Percentiles rank a stretch among this genome's conserved stretches.
phyloP scores from a whole-genome alignment of 352 stramenopile species.

The Globisporangium nunn region DNA sequence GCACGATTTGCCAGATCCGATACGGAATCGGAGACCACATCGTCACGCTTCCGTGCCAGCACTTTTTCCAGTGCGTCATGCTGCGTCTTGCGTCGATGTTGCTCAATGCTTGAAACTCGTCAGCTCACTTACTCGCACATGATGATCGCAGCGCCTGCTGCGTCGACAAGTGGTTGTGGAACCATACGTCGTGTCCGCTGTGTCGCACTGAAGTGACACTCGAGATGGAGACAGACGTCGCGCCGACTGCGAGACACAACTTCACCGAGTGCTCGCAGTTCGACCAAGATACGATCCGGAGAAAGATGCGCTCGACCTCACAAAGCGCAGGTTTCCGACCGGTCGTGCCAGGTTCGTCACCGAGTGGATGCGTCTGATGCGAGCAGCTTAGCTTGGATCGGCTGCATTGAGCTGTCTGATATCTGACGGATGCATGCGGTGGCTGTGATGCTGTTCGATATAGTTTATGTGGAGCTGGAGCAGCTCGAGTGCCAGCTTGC shows the following conservation, averaged over 20 bases:
- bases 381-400: neutral
- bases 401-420: neutral
- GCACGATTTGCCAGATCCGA: constrained; percentile 76
- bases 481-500: constrained; percentile 16
- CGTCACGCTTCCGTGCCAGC: constrained; percentile 72
- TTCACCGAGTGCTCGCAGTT: constrained; percentile 67
- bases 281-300: constrained; percentile 64
- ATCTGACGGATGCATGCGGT: neutral
- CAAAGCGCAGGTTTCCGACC: constrained; percentile 62
- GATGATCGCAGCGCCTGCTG: constrained; percentile 47
- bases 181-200: constrained; percentile 79
- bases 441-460: neutral
- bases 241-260: constrained; percentile 51
- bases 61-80: constrained; percentile 80
- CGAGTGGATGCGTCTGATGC: neutral
- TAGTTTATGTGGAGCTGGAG: constrained; percentile 14
- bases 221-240: constrained; percentile 29
- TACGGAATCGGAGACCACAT: constrained; percentile 85
- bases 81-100: neutral
- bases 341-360: constrained; percentile 50
- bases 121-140: neutral
- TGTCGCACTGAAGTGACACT: constrained; percentile 74
- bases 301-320: constrained; percentile 64
- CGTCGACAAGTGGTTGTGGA: constrained; percentile 83
- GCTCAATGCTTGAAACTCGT: neutral